A percentile compares a stretch with the other conserved stretches of the same genome.
These are phyloP conservation scores for Alternaria alternata DNA, from an alignment of 2,329 filamentous ascomycete species.

Conservation along the genomic window DNA sequence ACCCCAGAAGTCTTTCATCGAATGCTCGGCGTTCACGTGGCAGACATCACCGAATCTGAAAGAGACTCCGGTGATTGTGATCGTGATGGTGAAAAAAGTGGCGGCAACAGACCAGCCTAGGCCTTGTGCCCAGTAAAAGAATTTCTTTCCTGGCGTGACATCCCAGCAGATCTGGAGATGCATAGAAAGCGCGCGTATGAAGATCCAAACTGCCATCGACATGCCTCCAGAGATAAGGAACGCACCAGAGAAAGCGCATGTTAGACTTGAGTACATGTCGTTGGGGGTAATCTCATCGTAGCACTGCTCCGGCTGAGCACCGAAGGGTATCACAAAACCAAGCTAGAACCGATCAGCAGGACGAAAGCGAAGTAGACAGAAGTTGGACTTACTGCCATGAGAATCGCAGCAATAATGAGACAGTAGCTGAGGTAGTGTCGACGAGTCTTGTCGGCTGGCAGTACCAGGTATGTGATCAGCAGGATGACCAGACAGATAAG, in stretches of 20 bases:
- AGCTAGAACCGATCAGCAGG: slow-evolving; percentile 62
- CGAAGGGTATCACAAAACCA: slow-evolving; percentile 89
- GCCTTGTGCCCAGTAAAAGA: slow-evolving; percentile 85
- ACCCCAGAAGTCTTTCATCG: slow-evolving; percentile 87
- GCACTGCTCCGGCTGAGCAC: slow-evolving; percentile 79
- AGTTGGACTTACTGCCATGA: slow-evolving; percentile 75
- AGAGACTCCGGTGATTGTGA: slow-evolving; percentile 88
- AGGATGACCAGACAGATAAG: slow-evolving; percentile 77
- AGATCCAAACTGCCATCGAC: slow-evolving; percentile 86
- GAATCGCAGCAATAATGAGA: slow-evolving; percentile 75
- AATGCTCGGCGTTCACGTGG: slow-evolving; percentile 91
- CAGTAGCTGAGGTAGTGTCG: slow-evolving; percentile 94
- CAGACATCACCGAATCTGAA: slow-evolving; percentile 92
- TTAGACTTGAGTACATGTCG: slow-evolving; percentile 81
- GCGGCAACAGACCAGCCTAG: slow-evolving; percentile 86
- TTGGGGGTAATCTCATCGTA: slow-evolving; percentile 91
- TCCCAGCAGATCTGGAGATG: slow-evolving; percentile 99
- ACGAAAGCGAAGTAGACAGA: not conserved
- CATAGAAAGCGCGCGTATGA: slow-evolving; percentile 86
- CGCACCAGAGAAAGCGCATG: slow-evolving; percentile 88
- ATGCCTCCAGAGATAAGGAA: slow-evolving; percentile 88
- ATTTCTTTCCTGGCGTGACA: slow-evolving; percentile 82
- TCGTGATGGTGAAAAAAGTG: slow-evolving; percentile 75
- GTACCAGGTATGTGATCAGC: slow-evolving; percentile 77
- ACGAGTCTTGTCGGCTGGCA: slow-evolving; percentile 88